Evolutionary conservation across 176 grass and related monocot genomes (phyloP).

Genomic region (Juncus inflexus): DNA sequence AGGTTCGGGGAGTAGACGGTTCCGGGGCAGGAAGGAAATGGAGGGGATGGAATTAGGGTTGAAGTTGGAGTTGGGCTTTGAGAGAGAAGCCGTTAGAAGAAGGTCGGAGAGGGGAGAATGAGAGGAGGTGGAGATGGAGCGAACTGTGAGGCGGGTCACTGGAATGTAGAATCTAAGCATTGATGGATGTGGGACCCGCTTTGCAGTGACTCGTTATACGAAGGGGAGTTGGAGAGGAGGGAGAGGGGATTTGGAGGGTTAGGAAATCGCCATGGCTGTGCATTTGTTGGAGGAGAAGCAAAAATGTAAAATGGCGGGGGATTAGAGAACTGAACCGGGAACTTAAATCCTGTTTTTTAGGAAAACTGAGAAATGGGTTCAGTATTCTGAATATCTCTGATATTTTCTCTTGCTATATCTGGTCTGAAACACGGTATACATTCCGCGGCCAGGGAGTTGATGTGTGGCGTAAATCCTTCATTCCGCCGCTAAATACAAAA

Average conservation of each 20-base stretch:
- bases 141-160: background rate
- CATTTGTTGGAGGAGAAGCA: background rate
- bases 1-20: conserved; percentile 33
- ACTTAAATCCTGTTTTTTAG: too few species aligned
- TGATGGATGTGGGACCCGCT: background rate
- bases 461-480: conserved; percentile 15
- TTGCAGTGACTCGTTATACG: background rate
- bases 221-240: background rate
- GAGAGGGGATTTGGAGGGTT: background rate
- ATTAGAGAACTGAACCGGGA: too few species aligned
- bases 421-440: background rate
- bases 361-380: too few species aligned
- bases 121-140: conserved; percentile 24
- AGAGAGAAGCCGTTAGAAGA: conserved; percentile 7
- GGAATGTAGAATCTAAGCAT: background rate
- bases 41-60: conserved; percentile 24
- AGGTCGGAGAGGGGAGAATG: conserved; percentile 39
- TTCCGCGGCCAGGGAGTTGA: conserved; percentile 1
- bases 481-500: too few species aligned
- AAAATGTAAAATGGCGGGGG: too few species aligned
- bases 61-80: conserved; percentile 16
- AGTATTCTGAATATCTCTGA: too few species aligned
- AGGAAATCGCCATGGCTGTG: background rate
- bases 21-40: conserved; percentile 39
- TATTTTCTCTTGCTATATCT: too few species aligned